Conservation (phyloP, 257 asterid genomes). For the Solanum etuberosum region DNA sequence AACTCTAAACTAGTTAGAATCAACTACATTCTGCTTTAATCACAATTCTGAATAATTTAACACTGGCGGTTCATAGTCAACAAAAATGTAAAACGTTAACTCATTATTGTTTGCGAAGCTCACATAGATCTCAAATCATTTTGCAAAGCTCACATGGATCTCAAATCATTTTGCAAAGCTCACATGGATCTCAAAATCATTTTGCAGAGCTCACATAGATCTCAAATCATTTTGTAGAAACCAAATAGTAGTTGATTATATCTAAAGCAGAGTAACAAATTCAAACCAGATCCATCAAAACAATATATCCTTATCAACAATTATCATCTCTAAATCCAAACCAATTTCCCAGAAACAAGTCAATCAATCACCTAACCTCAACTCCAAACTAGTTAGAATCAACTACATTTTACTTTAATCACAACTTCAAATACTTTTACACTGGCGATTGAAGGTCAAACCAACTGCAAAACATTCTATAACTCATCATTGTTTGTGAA, state of each 20-base stretch:
- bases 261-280: not conserved
- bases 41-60: not conserved
- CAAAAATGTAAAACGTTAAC: not conserved
- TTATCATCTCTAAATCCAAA: not conserved
- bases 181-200: not conserved
- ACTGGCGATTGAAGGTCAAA: not conserved
- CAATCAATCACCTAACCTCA: not conserved
- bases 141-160: too few species aligned
- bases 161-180: not conserved
- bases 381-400: not conserved
- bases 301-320: not conserved
- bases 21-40: not conserved
- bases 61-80: not conserved
- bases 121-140: not conserved
- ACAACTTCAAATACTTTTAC: not conserved
- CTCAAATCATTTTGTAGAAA: not conserved
- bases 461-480: not conserved
- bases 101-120: not conserved
- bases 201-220: not conserved
- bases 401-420: not conserved
- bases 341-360: not conserved
- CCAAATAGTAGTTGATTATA: not conserved
- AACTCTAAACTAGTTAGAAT: not conserved
- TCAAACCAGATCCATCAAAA: not conserved
- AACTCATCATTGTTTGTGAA: not conserved